phyloP scores from a whole-genome alignment of 1,284 basidiomycete genomes.

The Cutaneotrichosporon cutaneum region DNA sequence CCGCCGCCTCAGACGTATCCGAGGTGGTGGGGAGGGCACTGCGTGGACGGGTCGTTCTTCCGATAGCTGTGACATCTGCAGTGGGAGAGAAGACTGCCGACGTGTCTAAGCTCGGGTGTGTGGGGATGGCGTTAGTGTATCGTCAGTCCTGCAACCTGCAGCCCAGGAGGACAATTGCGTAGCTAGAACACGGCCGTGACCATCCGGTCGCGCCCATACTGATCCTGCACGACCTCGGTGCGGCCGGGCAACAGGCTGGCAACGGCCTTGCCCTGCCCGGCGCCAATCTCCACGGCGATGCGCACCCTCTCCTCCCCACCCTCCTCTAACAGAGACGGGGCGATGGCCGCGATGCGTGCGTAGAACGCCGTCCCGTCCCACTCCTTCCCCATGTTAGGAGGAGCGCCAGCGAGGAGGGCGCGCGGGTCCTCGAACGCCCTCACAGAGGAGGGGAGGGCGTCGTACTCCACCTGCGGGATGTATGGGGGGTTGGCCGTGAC shows the following conservation, averaged over 20 bases:
- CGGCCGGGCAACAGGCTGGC: slow-evolving; percentile 59
- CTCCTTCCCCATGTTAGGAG: slow-evolving; percentile 59
- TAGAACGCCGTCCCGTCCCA: slow-evolving; percentile 80
- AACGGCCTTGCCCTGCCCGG: slow-evolving; percentile 67
- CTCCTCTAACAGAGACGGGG: slow-evolving; percentile 56
- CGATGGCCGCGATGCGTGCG: slow-evolving; percentile 64
- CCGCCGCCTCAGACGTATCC: not conserved
- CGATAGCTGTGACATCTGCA: slow-evolving; percentile 44
- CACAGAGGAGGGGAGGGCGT: slow-evolving; percentile 65
- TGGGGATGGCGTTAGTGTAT: not conserved
- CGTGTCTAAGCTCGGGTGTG: slow-evolving; percentile 45
- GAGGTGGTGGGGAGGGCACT: not conserved
- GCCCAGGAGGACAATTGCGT: not conserved
- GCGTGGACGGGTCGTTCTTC: slow-evolving; percentile 26
- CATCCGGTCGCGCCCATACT: slow-evolving; percentile 62
- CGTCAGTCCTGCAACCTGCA: not conserved
- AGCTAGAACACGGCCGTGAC: slow-evolving; percentile 36
- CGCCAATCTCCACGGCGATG: slow-evolving; percentile 77
- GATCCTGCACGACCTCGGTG: slow-evolving; percentile 71
- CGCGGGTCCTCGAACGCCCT: slow-evolving; percentile 71
- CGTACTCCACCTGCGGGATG: slow-evolving; percentile 68
- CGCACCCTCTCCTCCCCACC: slow-evolving; percentile 46
- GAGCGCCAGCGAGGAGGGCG: slow-evolving; percentile 72
- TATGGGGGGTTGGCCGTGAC: slow-evolving; percentile 93
- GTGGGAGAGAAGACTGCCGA: slow-evolving; percentile 32